Percentiles rank a stretch among this genome's conserved stretches.
These are phyloP conservation scores for Phaeomoniella chlamydospora DNA, from an alignment of 2,329 filamentous ascomycete genomes.

Conservation along the genomic window DNA sequence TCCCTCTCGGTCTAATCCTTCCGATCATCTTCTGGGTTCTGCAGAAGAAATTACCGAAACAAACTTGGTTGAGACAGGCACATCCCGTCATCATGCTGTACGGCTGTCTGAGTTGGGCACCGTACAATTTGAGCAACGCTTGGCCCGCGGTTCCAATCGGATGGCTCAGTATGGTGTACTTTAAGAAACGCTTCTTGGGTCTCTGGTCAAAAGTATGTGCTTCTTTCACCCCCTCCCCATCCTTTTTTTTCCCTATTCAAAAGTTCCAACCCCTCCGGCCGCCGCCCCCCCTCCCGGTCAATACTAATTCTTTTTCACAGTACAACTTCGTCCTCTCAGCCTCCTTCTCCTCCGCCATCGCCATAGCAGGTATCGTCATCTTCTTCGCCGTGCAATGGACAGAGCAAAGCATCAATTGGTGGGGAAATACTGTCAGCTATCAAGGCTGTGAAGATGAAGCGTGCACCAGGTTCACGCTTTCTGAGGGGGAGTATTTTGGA, in stretches of 20 bases:
- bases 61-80: constrained; percentile 16
- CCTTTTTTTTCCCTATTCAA: constrained; percentile 18
- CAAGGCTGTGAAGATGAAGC: constrained; percentile 44
- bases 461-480: neutral
- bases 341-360: constrained; percentile 35
- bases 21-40: constrained; percentile 30
- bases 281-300: too few relatives aligned
- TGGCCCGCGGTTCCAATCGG: constrained; percentile 34
- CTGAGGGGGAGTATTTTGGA: neutral
- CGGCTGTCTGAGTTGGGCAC: neutral
- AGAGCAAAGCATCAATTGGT: constrained; percentile 12
- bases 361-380: constrained; percentile 36
- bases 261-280: constrained; percentile 18
- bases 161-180: constrained; percentile 33
- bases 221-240: constrained; percentile 14
- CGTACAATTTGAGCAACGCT: constrained; percentile 34
- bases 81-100: constrained; percentile 20
- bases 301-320: neutral
- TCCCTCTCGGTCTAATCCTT: constrained; percentile 33
- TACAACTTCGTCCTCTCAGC: constrained; percentile 42
- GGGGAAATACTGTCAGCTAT: constrained; percentile 13
- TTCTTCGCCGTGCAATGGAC: constrained; percentile 37
- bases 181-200: constrained; percentile 28
- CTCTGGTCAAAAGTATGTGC: constrained; percentile 31
- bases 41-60: constrained; percentile 25